Conservation (phyloP, 106 monocot species). For the Gastrodia elata region DNA sequence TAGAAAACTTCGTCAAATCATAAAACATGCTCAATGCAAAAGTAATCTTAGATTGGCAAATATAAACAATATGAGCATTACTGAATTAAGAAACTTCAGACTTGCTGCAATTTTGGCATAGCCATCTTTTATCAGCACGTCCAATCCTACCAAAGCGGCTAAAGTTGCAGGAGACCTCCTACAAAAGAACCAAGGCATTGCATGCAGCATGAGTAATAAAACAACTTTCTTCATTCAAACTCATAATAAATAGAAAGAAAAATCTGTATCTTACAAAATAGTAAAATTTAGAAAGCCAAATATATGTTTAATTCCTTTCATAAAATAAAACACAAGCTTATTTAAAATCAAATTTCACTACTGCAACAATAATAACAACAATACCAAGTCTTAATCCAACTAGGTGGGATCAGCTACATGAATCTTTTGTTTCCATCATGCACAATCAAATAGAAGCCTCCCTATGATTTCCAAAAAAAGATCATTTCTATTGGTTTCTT, state of each 20-base stretch:
- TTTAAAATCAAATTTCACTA: background rate
- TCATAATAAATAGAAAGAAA: background rate
- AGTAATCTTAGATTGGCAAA: background rate
- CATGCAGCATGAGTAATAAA: conserved; percentile 4
- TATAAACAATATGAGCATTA: conserved; percentile 16
- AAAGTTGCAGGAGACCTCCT: conserved; percentile 77
- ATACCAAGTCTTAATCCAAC: too few relatives aligned
- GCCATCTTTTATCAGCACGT: conserved; percentile 70
- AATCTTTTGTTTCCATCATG: too few relatives aligned
- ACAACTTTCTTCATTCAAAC: background rate
- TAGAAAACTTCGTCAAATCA: background rate
- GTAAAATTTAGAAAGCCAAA: background rate
- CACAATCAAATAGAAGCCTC: too few relatives aligned
- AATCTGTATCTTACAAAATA: background rate
- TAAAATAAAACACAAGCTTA: background rate
- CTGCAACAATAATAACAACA: too few relatives aligned
- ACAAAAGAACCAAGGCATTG: conserved; percentile 9
- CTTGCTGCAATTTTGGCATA: conserved; percentile 76
- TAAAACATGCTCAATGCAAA: background rate
- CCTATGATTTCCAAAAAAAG: too few relatives aligned
- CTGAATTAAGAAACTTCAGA: conserved; percentile 76
- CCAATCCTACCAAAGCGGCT: conserved; percentile 58
- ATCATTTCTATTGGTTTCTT: too few relatives aligned
- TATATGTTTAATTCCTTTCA: background rate
- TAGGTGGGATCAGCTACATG: too few relatives aligned